Conservation (phyloP, 768 basidiomycete genomes). For the Tulasnella sp. region DNA sequence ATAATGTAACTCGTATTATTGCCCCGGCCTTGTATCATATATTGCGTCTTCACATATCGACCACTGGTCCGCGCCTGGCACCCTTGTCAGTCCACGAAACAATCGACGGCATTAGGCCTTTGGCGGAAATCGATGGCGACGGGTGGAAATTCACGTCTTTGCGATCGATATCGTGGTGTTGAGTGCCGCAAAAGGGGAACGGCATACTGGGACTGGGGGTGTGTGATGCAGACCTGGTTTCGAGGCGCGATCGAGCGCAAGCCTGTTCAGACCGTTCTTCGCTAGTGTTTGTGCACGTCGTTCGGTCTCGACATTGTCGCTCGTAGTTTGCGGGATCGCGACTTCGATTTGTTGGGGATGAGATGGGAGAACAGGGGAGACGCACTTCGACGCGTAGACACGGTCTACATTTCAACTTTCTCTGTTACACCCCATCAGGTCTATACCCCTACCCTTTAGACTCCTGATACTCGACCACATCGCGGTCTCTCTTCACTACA, state of each 20-base stretch:
- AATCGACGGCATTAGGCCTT: neutral
- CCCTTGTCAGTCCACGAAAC: neutral
- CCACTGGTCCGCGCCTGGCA: neutral
- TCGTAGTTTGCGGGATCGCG: neutral
- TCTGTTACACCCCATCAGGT: constrained; percentile 9
- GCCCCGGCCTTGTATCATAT: neutral
- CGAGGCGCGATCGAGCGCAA: neutral
- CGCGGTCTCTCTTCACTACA: neutral
- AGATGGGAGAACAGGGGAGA: neutral
- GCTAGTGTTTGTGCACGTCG: neutral
- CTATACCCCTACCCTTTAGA: constrained; percentile 9
- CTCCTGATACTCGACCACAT: neutral
- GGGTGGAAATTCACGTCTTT: neutral
- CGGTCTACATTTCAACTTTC: constrained; percentile 9
- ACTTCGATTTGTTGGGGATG: neutral
- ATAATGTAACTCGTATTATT: neutral
- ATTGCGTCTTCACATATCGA: neutral
- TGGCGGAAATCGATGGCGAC: neutral
- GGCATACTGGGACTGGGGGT: neutral
- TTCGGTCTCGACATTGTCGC: neutral
- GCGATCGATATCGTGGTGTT: neutral
- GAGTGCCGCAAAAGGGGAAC: neutral
- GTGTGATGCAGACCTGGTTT: neutral
- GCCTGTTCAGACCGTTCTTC: neutral
- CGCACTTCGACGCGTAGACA: constrained; percentile 8